Conservation (phyloP, 768 basidiomycete species). For the Pleurotus citrinopileatus region DNA sequence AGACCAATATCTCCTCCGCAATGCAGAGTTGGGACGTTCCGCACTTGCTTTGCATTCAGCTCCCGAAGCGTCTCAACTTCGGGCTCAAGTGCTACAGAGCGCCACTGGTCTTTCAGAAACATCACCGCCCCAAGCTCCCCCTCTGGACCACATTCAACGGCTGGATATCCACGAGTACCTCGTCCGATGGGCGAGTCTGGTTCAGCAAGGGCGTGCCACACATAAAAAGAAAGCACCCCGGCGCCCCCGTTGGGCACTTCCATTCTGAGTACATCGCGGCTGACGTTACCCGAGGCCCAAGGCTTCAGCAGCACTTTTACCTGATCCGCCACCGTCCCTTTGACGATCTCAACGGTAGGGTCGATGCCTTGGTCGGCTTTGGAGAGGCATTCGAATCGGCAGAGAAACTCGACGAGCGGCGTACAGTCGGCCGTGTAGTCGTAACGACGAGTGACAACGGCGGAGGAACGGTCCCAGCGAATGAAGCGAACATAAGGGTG, state of each 20-base stretch:
- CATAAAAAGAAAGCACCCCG: background rate
- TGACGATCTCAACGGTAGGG: background rate
- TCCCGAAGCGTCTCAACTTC: conserved; percentile 20
- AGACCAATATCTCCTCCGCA: too few relatives aligned
- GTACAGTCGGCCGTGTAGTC: conserved; percentile 16
- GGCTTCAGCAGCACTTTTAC: background rate
- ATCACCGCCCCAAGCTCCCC: conserved; percentile 12
- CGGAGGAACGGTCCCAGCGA: conserved; percentile 30
- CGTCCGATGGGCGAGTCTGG: conserved; percentile 17
- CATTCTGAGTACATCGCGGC: background rate
- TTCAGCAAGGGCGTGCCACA: background rate
- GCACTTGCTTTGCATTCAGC: conserved; percentile 18
- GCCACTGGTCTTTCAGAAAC: conserved; percentile 31
- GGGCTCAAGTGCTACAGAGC: conserved; percentile 11
- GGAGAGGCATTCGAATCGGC: conserved; percentile 13
- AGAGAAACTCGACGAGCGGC: conserved; percentile 22
- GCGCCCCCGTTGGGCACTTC: background rate
- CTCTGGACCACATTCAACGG: conserved; percentile 9
- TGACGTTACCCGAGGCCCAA: background rate
- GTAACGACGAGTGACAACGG: conserved; percentile 22
- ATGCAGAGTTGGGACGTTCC: conserved; percentile 18
- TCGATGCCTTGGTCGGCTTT: background rate
- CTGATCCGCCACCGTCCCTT: background rate
- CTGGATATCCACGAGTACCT: conserved; percentile 21
- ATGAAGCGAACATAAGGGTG: conserved; percentile 24